Base-by-base conservation (phyloP, 169 alveolate genomes). In the Cryptosporidium tyzzeri region DNA sequence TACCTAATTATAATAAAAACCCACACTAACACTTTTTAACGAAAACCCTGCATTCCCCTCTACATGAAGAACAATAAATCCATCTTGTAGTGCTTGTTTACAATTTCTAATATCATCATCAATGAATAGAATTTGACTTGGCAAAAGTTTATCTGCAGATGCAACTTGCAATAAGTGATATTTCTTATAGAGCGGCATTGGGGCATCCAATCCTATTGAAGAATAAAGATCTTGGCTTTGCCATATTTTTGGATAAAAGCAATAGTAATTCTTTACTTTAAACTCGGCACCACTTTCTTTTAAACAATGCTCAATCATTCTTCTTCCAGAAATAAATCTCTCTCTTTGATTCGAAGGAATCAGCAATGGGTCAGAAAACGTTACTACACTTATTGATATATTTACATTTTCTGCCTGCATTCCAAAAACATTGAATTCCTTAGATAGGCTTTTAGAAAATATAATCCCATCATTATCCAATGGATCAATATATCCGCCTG, bases 401-500 rank as follows among this genome's bases (percentile, higher is more conserved):
- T 48, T 48, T 31, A 26, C 48, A 10, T 50, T 50, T 48, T 14
- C n/a, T 37, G 89, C 89, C 35, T 26, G 21, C 41, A n/a, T 2
- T 10, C 69, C 89, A n/a, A 80, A 62, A 23, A 80, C 14, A 44
- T 80, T 80, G 55, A 80, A 80, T 18, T 80, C 89, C 23, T 12
- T 8, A 21, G 89, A 80, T 48, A 80, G 41, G 31, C 89, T 80
- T 39, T 62, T 62, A 8, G 65, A 62, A 44, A 80, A 80, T 4
- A 61, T 44, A 8, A 26, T 62, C 9, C 89, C 89, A 23, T 29
- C 29, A 9, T 21, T 45, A 80, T 55, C 55, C 21, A 39, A 44
- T n/a, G 89, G 89, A 48, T 80, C 68, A 26, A 80, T 80, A 16
- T 61, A 80, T 23, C 89, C 89, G 3, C 89, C 89, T 16, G 89